Conservation (phyloP, 2,329 filamentous ascomycete species). For the Lasiodiplodia theobromae region DNA sequence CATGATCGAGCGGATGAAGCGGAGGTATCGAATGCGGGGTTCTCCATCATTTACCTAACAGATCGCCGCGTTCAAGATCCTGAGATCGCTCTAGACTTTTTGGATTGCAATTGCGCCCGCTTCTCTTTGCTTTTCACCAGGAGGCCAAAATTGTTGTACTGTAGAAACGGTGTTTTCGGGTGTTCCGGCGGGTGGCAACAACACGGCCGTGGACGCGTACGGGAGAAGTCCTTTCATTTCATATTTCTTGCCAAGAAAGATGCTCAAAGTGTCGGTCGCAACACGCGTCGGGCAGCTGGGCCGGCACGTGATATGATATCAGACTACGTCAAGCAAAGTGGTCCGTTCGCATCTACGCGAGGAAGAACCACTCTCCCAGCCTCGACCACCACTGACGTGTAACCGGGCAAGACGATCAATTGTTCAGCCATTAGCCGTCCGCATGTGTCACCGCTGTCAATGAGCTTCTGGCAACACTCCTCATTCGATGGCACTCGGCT, state of each 20-base stretch:
- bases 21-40: not conserved
- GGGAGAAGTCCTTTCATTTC: not conserved
- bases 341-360: constrained; percentile 11
- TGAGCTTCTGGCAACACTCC: not conserved
- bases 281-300: not conserved
- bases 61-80: not conserved
- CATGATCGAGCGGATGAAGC: not conserved
- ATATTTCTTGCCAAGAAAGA: not conserved
- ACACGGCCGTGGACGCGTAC: too few species aligned
- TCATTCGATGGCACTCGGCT: not conserved
- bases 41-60: constrained; percentile 18
- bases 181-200: not conserved
- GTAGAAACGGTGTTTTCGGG: not conserved
- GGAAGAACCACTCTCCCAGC: constrained; percentile 6
- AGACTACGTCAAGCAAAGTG: constrained; percentile 12
- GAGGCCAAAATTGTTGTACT: not conserved
- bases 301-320: constrained; percentile 26
- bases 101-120: too few species aligned
- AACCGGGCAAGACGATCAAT: not conserved
- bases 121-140: too few species aligned
- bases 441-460: not conserved
- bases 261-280: constrained; percentile 13
- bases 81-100: not conserved
- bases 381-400: constrained; percentile 11
- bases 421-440: not conserved